phyloP scores from a whole-genome alignment of 2,329 filamentous ascomycete genomes.

The Harringtonia aguacate region DNA sequence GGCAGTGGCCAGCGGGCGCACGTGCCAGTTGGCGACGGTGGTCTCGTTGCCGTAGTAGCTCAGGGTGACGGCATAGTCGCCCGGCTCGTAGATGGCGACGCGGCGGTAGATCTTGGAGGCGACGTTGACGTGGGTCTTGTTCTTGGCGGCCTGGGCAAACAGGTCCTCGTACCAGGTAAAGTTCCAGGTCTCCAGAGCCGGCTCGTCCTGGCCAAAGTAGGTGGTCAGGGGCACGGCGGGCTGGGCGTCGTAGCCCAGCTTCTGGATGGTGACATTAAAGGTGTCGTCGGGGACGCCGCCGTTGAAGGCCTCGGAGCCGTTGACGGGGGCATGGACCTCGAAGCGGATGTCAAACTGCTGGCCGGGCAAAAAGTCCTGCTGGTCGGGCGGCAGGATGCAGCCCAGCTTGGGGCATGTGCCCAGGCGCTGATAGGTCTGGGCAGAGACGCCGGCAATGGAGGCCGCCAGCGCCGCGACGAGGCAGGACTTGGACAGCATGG shows the following conservation, averaged over 20 bases:
- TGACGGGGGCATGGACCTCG: constrained; percentile 53
- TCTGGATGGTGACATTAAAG: too few species aligned
- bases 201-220: constrained; percentile 12
- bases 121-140: constrained; percentile 66
- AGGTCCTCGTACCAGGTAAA: constrained; percentile 82
- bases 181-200: constrained; percentile 56
- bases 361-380: constrained; percentile 68
- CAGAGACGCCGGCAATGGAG: not conserved
- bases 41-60: constrained; percentile 62
- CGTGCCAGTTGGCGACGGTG: constrained; percentile 66
- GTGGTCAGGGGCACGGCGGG: too few species aligned
- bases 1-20: constrained; percentile 55
- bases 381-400: constrained; percentile 50
- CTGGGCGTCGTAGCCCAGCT: not conserved
- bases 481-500: not conserved
- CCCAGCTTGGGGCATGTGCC: constrained; percentile 49
- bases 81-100: constrained; percentile 66
- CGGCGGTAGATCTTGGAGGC: constrained; percentile 69
- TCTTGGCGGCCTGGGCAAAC: constrained; percentile 62
- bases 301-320: constrained; percentile 24
- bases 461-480: not conserved
- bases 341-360: constrained; percentile 15
- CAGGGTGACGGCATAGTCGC: constrained; percentile 66
- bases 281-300: constrained; percentile 14
- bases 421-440: constrained; percentile 48